These are phyloP conservation scores for Aphelidium insulamus DNA, from an alignment of 371 early-diverging fungal species.

Conservation along the genomic window DNA sequence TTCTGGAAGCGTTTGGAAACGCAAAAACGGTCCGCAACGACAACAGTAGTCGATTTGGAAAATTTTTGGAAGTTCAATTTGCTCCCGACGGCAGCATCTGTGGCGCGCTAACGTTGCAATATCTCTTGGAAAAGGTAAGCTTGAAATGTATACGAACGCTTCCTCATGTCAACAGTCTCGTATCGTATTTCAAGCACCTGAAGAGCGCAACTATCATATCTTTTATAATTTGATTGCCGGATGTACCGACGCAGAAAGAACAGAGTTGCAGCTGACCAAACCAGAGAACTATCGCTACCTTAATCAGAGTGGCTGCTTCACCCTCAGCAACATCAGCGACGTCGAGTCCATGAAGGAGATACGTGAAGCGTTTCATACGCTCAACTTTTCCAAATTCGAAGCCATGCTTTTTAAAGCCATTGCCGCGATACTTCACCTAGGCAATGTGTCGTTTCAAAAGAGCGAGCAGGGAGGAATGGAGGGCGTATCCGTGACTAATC, in stretches of 20 bases:
- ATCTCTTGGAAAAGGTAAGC: slow-evolving; percentile 3
- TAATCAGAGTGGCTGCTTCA: slow-evolving; percentile 4
- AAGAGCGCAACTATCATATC: slow-evolving; percentile 20
- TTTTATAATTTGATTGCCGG: slow-evolving; percentile 13
- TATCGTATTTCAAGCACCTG: slow-evolving; percentile 6
- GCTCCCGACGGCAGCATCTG: slow-evolving; percentile 1
- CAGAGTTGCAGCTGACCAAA: slow-evolving; percentile 1
- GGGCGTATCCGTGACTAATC: neutral
- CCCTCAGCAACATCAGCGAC: slow-evolving; percentile 1
- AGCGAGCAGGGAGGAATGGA: slow-evolving; percentile 3
- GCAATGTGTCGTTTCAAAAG: slow-evolving; percentile 12
- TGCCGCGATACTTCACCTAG: slow-evolving; percentile 15
- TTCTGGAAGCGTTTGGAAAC: slow-evolving; percentile 30
- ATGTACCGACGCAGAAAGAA: slow-evolving; percentile 2
- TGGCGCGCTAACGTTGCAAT: slow-evolving; percentile 1
- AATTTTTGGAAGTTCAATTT: slow-evolving; percentile 14
- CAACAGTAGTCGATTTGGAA: slow-evolving; percentile 23
- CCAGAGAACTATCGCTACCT: slow-evolving; percentile 4
- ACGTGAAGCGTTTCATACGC: slow-evolving; percentile 6
- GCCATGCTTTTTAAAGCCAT: slow-evolving; percentile 10
- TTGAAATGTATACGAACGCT: neutral
- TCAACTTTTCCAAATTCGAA: slow-evolving; percentile 8
- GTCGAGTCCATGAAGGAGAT: neutral
- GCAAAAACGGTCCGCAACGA: slow-evolving; percentile 22
- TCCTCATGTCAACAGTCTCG: slow-evolving; percentile 10